Percentiles rank a stretch among this genome's conserved stretches.
These are phyloP conservation scores for Xylariaceae sp. DNA, from an alignment of 2,329 filamentous ascomycete species.

Conservation along the genomic window DNA sequence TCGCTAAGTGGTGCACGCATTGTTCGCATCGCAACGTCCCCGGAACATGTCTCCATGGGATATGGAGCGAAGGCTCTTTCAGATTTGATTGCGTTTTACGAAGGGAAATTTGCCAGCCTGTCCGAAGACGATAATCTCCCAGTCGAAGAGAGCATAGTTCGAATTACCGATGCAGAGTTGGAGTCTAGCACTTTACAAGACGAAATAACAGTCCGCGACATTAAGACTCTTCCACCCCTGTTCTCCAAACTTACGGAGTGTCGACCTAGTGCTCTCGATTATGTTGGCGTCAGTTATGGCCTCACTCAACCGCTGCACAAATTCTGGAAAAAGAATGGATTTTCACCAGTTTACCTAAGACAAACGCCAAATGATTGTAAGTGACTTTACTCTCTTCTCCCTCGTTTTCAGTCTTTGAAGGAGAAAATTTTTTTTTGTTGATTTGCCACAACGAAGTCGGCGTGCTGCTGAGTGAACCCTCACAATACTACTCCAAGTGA, in stretches of 20 bases:
- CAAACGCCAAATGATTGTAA: constrained; percentile 86
- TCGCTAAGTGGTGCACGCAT: constrained; percentile 89
- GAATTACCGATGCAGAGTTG: constrained; percentile 83
- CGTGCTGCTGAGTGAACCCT: too few relatives aligned
- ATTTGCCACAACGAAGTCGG: too few relatives aligned
- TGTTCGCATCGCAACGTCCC: constrained; percentile 94
- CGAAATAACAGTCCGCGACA: constrained; percentile 89
- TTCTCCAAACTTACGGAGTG: constrained; percentile 88
- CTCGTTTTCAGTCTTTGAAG: background rate
- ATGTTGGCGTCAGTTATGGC: constrained; percentile 94
- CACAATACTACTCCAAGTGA: too few relatives aligned
- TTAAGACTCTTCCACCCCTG: constrained; percentile 88
- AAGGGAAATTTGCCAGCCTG: constrained; percentile 86
- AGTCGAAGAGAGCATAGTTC: constrained; percentile 69
- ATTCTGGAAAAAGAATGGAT: constrained; percentile 92
- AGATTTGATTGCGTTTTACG: constrained; percentile 89
- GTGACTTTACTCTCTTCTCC: background rate
- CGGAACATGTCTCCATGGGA: constrained; percentile 89
- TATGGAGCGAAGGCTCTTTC: constrained; percentile 90
- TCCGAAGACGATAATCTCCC: constrained; percentile 69
- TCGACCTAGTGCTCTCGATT: constrained; percentile 81
- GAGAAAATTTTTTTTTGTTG: background rate
- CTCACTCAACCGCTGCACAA: constrained; percentile 86
- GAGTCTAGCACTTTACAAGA: constrained; percentile 76
- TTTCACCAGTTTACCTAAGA: constrained; percentile 88